phyloP scores from a whole-genome alignment of 2,329 filamentous ascomycete genomes.

The Mycosphaerella sp. region DNA sequence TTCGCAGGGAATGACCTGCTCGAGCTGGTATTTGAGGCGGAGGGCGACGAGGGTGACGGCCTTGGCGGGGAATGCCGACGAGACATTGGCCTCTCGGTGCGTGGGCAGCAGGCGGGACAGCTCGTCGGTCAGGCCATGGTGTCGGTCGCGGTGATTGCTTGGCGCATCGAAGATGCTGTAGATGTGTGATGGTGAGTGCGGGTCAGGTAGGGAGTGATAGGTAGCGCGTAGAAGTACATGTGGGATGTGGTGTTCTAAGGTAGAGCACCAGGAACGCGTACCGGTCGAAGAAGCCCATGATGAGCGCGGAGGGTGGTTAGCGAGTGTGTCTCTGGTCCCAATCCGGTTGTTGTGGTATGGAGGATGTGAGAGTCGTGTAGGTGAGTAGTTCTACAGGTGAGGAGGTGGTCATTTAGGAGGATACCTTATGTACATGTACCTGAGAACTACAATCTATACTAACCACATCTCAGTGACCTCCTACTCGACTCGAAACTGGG shows the following conservation, averaged over 20 bases:
- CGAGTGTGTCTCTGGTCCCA: not conserved
- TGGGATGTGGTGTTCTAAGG: no score
- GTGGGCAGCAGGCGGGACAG: constrained; percentile 55
- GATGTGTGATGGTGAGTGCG: no score
- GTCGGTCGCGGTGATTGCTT: constrained; percentile 35
- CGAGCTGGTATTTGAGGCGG: constrained; percentile 82
- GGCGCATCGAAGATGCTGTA: constrained; percentile 18
- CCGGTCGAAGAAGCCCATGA: constrained; percentile 12
- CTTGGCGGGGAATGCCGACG: constrained; percentile 64
- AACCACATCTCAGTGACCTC: no score
- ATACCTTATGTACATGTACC: no score
- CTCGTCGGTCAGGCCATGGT: constrained; percentile 39
- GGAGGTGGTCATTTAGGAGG: no score
- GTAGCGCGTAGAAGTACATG: no score
- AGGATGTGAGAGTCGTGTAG: not conserved
- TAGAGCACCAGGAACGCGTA: not conserved
- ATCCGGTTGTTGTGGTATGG: not conserved
- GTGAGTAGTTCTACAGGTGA: no score
- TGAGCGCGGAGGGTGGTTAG: not conserved
- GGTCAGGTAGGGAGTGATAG: no score
- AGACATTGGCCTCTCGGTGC: constrained; percentile 48
- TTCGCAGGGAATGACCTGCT: constrained; percentile 85
- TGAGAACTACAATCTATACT: no score
- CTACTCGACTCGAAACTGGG: no score
- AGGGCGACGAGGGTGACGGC: constrained; percentile 88